Conservation (phyloP, 331 rosid species). For the Erythrophleum ivorense region DNA sequence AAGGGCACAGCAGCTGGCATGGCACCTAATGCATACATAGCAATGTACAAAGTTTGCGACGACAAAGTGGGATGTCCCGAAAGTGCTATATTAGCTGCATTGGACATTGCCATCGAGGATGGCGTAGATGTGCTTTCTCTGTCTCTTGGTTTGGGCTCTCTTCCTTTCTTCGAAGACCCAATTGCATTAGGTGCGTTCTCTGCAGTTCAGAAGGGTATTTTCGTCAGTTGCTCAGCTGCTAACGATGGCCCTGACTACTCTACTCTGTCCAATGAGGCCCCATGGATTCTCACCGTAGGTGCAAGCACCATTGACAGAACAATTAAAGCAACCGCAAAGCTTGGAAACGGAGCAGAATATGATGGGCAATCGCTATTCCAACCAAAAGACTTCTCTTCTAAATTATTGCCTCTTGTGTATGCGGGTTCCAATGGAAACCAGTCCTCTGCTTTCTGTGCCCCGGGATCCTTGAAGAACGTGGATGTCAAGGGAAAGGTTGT, state of each 20-base stretch:
- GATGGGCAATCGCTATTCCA: slow-evolving; percentile 66
- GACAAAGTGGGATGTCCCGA: slow-evolving; percentile 43
- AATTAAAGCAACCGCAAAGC: slow-evolving; percentile 52
- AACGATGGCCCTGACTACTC: slow-evolving; percentile 55
- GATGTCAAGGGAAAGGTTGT: slow-evolving; percentile 60
- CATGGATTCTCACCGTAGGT: slow-evolving; percentile 84
- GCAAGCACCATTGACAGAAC: slow-evolving; percentile 80
- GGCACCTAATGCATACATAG: slow-evolving; percentile 73
- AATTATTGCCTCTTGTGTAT: slow-evolving; percentile 57
- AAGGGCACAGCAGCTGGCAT: slow-evolving; percentile 72
- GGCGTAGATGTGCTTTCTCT: slow-evolving; percentile 87
- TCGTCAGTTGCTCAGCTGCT: slow-evolving; percentile 74
- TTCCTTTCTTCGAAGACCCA: slow-evolving; percentile 53
- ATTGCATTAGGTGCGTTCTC: slow-evolving; percentile 72
- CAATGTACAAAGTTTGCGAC: slow-evolving; percentile 67
- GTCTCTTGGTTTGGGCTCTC: slow-evolving; percentile 62
- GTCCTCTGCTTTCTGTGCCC: slow-evolving; percentile 38
- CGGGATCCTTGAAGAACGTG: slow-evolving; percentile 44
- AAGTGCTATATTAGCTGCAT: slow-evolving; percentile 61
- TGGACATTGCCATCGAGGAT: slow-evolving; percentile 58
- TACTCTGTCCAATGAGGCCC: slow-evolving; percentile 68
- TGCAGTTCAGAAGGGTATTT: slow-evolving; percentile 66
- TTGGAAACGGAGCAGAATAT: slow-evolving; percentile 61
- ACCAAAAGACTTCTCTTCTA: slow-evolving; percentile 42
- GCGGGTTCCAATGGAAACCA: slow-evolving; percentile 47